Evolutionary conservation across 768 basidiomycete species (phyloP).

Genomic region (Pisolithus microcarpus): DNA sequence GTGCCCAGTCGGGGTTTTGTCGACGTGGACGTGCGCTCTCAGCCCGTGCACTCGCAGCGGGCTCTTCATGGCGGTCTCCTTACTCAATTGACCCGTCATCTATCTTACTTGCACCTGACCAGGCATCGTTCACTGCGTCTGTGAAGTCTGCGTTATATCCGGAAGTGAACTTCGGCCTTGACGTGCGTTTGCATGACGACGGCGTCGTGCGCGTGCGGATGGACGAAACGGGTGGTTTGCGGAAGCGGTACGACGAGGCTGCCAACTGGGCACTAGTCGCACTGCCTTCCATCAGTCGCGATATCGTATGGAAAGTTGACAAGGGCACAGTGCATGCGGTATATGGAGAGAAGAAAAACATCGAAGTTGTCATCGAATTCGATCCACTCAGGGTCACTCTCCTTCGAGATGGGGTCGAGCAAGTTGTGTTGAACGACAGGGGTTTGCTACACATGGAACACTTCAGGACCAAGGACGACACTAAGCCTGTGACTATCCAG

Average conservation of each 20-base stretch:
- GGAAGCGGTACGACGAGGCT: conserved; percentile 88
- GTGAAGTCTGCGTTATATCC: conserved; percentile 82
- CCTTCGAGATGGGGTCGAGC: conserved; percentile 65
- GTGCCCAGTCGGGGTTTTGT: conserved; percentile 93
- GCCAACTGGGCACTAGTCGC: conserved; percentile 79
- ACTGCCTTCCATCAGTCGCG: conserved; percentile 58
- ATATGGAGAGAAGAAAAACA: conserved; percentile 58
- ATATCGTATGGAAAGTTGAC: conserved; percentile 57
- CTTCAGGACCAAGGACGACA: conserved; percentile 61
- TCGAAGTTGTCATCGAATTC: conserved; percentile 65
- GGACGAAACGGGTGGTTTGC: conserved; percentile 76
- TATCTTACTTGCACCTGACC: conserved; percentile 36
- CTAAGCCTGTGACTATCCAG: conserved; percentile 33
- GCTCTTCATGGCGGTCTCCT: conserved; percentile 70
- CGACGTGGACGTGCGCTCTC: conserved; percentile 83
- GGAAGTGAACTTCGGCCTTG: conserved; percentile 71
- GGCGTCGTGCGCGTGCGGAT: conserved; percentile 88
- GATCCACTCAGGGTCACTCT: conserved; percentile 72
- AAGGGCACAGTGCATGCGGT: conserved; percentile 56
- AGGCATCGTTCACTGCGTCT: conserved; percentile 63
- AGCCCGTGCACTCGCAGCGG: conserved; percentile 54
- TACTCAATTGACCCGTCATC: conserved; percentile 72
- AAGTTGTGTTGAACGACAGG: conserved; percentile 83
- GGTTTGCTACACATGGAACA: conserved; percentile 98
- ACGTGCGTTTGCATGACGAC: conserved; percentile 79